Evolutionary conservation across 257 asterid species (phyloP).

Genomic region (Phtheirospermum japonicum): DNA sequence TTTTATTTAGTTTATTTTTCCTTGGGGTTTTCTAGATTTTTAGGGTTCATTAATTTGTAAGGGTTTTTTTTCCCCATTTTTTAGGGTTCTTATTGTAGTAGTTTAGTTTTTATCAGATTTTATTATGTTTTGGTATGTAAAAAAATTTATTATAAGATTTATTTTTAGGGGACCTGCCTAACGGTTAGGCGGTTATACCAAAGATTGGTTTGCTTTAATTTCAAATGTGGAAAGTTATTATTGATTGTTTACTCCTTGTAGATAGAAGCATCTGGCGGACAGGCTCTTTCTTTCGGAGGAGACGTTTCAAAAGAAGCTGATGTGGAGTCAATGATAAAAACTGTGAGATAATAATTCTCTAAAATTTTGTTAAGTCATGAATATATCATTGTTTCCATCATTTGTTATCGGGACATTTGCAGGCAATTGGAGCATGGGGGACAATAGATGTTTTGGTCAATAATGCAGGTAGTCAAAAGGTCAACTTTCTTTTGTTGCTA

Average conservation of each 20-base stretch:
- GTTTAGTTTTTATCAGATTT: no score
- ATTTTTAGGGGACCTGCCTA: no score
- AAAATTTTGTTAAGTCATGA: conserved; percentile 13
- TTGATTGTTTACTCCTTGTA: conserved; percentile 45
- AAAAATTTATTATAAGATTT: no score
- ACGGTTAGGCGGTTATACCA: no score
- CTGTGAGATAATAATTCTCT: conserved; percentile 49
- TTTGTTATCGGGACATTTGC: conserved; percentile 35
- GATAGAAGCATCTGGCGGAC: conserved; percentile 88
- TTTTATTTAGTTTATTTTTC: no score
- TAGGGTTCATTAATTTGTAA: no score
- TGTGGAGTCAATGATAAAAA: conserved; percentile 84
- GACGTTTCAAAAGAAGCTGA: conserved; percentile 96
- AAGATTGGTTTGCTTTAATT: no score
- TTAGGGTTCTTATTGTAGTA: no score
- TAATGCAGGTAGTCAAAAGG: conserved; percentile 68
- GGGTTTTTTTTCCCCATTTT: no score
- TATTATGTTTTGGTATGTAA: no score
- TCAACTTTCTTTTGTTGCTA: conserved; percentile 21
- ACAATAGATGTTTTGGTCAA: conserved; percentile 80
- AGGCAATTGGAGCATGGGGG: conserved; percentile 97
- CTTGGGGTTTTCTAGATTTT: no score
- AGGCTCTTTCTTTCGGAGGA: conserved; percentile 86
- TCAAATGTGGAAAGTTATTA: no score
- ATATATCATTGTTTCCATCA: conserved; percentile 28